Evolutionary conservation across 495 filamentous ascomycete genomes (phyloP), one percentile per base, ranked within the genome.

Genomic region (Hypoxylon lenormandii): DNA sequence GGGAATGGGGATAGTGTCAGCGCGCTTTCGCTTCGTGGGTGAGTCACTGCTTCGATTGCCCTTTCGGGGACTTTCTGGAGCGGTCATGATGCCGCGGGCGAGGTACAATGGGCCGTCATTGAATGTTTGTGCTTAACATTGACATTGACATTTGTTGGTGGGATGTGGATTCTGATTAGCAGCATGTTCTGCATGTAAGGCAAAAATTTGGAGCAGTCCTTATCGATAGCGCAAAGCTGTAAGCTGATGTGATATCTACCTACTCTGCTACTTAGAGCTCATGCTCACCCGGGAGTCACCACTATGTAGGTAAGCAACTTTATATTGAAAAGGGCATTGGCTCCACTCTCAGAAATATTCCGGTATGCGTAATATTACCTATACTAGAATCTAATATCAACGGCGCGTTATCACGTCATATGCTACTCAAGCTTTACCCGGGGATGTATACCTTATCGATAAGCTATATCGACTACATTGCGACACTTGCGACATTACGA

Each of bases 11-110:
- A 54, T 37, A 2, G 65, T 70, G 23, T 73, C 74, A 30, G 63
- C 52, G 21, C 72, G 69, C 62, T 74, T 76, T 22, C 74, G 69
- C 60, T 76, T 76, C 5, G 59, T 38, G 13, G 40, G 33, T 10
- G 48, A 48, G n/a, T 52, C 54, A 15, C 30, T 38, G 19, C 12
- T 16, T 45, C 8, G 50, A 18, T 62, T 60, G 37, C 26, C 43
- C 49, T 54, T 60, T 50, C 3, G 46, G 50, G 52, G 28, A 6
- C 18, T 43, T 45, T 11, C 28, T 49, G 16, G 36, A 57, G 23
- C 53, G 55, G 54, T 51, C 66, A 71, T 66, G 52, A 49, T 65
- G 36, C 63, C 64, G 47, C 55, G 16, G 38, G 48, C 10, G 23
- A 63, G 13, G 33, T 16, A 37, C 1, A 13, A 47, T n/a, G 18